These are phyloP conservation scores for Colletotrichum musae DNA, from an alignment of 2,329 filamentous ascomycete genomes.

Conservation along the genomic window DNA sequence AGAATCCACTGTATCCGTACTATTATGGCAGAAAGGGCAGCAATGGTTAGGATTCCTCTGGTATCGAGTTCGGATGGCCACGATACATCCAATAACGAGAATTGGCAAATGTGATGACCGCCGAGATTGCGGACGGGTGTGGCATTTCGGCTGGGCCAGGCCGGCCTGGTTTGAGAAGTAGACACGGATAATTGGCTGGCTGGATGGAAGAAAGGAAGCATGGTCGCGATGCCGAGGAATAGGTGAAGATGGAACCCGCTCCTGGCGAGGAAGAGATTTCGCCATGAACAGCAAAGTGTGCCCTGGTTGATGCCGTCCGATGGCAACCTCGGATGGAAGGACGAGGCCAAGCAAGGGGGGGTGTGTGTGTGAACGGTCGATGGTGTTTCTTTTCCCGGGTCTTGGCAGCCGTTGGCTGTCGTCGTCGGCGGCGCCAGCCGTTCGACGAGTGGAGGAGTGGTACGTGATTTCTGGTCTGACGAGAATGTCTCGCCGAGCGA, in stretches of 20 bases:
- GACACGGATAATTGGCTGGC: neutral
- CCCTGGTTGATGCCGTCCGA: too few species aligned
- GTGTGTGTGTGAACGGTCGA: neutral
- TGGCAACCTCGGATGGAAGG: conserved; percentile 3
- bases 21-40: too few species aligned
- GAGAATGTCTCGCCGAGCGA: conserved; percentile 27
- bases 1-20: too few species aligned
- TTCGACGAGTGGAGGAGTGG: conserved; percentile 19
- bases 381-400: conserved; percentile 31
- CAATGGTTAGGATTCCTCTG: neutral
- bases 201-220: conserved; percentile 13
- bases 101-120: neutral
- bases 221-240: neutral
- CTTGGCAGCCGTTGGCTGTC: conserved; percentile 40
- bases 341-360: conserved; percentile 9
- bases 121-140: neutral
- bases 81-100: neutral
- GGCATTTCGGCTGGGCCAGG: neutral
- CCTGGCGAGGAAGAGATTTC: too few species aligned
- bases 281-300: too few species aligned
- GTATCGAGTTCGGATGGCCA: neutral
- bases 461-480: conserved; percentile 25
- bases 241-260: too few species aligned
- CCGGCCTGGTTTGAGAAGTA: neutral
- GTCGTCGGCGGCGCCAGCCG: conserved; percentile 34